Evolutionary conservation across 1,284 basidiomycete species (phyloP).

Genomic region (Sanghuangporus baumii): DNA sequence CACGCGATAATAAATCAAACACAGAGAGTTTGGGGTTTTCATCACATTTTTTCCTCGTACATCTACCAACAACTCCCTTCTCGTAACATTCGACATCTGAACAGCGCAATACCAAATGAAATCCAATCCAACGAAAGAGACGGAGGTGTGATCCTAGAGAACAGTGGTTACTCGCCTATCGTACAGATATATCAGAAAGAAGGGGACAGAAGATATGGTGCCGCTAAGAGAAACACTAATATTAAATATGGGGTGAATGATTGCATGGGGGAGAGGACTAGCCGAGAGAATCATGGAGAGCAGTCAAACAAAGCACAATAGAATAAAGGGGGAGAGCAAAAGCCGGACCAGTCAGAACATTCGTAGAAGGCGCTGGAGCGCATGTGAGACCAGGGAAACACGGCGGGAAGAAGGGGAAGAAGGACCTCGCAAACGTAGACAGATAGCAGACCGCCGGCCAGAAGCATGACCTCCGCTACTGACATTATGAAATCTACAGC

Average conservation of each 20-base stretch:
- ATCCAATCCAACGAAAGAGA: not conserved
- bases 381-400: not conserved
- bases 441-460: not conserved
- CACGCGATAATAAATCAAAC: not conserved
- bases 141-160: not conserved
- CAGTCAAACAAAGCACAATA: slow-evolving; percentile 4
- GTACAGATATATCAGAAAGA: not conserved
- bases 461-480: not conserved
- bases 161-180: not conserved
- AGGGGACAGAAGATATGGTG: not conserved
- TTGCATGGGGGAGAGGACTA: not conserved
- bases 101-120: not conserved
- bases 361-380: not conserved
- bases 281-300: not conserved
- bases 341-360: not conserved
- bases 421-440: not conserved
- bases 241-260: not conserved
- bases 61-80: not conserved
- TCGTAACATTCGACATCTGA: not conserved
- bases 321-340: not conserved
- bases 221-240: not conserved
- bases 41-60: not conserved
- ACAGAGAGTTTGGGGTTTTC: not conserved
- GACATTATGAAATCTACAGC: not conserved
- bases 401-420: not conserved